Evolutionary conservation across 768 basidiomycete species (phyloP).

Genomic region (Naganishia vishniacii): DNA sequence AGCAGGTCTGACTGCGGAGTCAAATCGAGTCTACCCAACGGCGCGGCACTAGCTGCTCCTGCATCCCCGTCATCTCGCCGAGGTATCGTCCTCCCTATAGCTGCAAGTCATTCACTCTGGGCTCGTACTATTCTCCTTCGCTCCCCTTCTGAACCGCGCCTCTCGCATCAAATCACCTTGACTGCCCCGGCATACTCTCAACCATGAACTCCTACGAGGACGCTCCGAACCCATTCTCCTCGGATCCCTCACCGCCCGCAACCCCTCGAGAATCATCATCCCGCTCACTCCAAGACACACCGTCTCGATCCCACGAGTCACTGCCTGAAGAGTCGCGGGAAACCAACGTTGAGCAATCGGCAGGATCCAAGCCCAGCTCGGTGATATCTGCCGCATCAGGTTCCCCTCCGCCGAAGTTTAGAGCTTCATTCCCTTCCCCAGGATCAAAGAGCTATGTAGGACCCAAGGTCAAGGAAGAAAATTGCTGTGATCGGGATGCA

Average conservation of each 20-base stretch:
- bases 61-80: too few relatives aligned
- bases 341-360: neutral
- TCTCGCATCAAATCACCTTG: too few relatives aligned
- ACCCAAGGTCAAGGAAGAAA: conserved; percentile 41
- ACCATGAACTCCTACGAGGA: conserved; percentile 27
- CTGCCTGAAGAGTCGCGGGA: neutral
- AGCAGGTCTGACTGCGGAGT: too few relatives aligned
- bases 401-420: conserved; percentile 42
- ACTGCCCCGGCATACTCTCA: too few relatives aligned
- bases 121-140: too few relatives aligned
- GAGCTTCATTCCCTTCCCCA: conserved; percentile 43
- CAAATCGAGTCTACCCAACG: too few relatives aligned
- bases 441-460: conserved; percentile 31
- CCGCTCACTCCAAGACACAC: neutral
- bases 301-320: neutral
- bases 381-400: conserved; percentile 32
- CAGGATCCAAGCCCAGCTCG: neutral
- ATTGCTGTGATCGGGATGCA: conserved; percentile 45
- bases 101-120: too few relatives aligned
- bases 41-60: too few relatives aligned
- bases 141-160: too few relatives aligned
- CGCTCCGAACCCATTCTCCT: conserved; percentile 31
- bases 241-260: conserved; percentile 24
- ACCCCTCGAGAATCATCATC: conserved; percentile 12
- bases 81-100: too few relatives aligned